Conservation (phyloP, 1,139 yeast genomes). For the Scheffersomyces segobiensis region DNA sequence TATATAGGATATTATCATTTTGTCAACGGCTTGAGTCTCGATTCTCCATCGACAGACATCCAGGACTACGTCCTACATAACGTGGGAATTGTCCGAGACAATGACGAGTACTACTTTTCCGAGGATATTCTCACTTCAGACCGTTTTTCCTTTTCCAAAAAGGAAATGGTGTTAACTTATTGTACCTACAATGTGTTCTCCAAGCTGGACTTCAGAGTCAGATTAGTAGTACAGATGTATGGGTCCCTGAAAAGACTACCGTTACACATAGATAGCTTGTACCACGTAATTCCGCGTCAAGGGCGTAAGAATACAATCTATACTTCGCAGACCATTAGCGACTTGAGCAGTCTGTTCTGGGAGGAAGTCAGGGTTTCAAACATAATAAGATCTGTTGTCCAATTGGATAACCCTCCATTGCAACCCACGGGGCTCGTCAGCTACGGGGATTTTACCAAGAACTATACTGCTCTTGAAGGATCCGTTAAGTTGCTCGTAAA, state of each 20-base stretch:
- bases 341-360: conserved; percentile 27
- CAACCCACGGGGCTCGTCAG: conserved; percentile 39
- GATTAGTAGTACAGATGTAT: conserved; percentile 28
- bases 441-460: conserved; percentile 21
- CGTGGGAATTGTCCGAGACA: conserved; percentile 26
- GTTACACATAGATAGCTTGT: conserved; percentile 28
- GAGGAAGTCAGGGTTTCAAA: conserved; percentile 38
- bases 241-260: conserved; percentile 20
- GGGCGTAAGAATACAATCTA: conserved; percentile 19
- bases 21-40: conserved; percentile 35
- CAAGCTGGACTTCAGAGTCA: conserved; percentile 47
- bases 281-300: conserved; percentile 26
- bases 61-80: conserved; percentile 30
- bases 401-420: conserved; percentile 34
- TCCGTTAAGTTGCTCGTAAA: conserved; percentile 22
- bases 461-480: conserved; percentile 14
- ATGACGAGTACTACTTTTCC: conserved; percentile 18
- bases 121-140: conserved; percentile 7
- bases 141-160: conserved; percentile 18
- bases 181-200: conserved; percentile 52
- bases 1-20: conserved; percentile 44
- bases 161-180: conserved; percentile 45
- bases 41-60: conserved; percentile 22
- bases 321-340: conserved; percentile 20
- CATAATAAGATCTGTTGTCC: conserved; percentile 30